Evolutionary conservation across 257 asterid genomes (phyloP).

Genomic region (Striga asiatica): DNA sequence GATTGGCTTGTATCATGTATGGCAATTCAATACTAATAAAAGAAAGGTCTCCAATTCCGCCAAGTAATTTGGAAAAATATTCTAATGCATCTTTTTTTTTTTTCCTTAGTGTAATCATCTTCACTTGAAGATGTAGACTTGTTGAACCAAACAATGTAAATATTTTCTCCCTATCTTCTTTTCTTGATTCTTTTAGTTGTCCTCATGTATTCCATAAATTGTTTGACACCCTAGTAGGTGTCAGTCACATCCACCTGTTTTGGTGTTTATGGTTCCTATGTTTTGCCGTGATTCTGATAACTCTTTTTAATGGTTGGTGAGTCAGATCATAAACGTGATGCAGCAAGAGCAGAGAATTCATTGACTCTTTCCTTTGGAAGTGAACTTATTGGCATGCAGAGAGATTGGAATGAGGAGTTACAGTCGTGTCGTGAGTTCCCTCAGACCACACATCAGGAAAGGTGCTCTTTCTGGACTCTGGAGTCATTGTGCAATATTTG

Average conservation of each 20-base stretch:
- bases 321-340: conserved; percentile 77
- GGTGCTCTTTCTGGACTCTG: conserved; percentile 29
- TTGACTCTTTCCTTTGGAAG: conserved; percentile 71
- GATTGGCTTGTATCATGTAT: no score
- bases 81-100: no score
- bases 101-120: not conserved
- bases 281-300: conserved; percentile 9
- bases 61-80: no score
- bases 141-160: no score
- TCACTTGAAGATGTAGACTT: no score
- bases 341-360: conserved; percentile 73
- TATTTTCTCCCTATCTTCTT: no score
- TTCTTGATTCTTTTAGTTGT: no score
- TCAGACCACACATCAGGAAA: conserved; percentile 56
- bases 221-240: not conserved
- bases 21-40: no score
- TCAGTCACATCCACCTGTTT: not conserved
- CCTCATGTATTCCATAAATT: not conserved
- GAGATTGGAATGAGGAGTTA: conserved; percentile 88
- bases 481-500: conserved; percentile 9
- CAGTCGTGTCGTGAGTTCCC: conserved; percentile 86
- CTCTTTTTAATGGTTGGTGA: conserved; percentile 6
- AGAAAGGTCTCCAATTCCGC: no score
- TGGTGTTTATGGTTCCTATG: not conserved
- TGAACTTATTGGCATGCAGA: conserved; percentile 86